A percentile compares a stretch with the other conserved stretches of the same genome.
Conservation (phyloP, 2,329 filamentous ascomycete genomes). For the Exophiala sideris region DNA sequence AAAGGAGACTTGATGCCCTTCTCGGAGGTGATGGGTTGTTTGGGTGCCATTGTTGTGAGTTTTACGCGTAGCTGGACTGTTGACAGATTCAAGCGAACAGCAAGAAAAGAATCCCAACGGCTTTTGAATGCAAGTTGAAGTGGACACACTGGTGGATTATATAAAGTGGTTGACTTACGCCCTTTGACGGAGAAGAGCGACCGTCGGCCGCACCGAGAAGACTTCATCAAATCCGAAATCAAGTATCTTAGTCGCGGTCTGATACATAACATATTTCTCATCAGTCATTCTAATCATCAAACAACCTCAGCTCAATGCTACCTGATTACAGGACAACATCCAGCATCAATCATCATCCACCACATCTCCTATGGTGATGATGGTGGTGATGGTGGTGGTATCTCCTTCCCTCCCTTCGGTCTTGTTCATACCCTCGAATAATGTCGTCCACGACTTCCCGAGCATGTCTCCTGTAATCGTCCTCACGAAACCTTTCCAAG, state of each 20-base stretch:
- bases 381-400: no score
- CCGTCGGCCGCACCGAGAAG: neutral
- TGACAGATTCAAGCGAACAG: neutral
- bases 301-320: neutral
- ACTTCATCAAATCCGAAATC: neutral
- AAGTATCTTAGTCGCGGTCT: neutral
- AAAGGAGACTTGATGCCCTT: constrained; percentile 28
- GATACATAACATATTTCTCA: neutral
- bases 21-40: constrained; percentile 21
- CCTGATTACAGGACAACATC: neutral
- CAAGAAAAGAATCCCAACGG: neutral
- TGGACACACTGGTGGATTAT: no score
- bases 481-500: no score
- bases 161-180: neutral
- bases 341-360: neutral
- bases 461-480: neutral
- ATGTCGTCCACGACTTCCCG: neutral
- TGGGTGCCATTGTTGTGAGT: constrained; percentile 21
- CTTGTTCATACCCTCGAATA: constrained; percentile 3
- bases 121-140: neutral
- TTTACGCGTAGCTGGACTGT: neutral
- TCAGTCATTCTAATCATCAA: neutral
- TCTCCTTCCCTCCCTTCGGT: neutral
- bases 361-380: no score
- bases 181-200: constrained; percentile 3